Evolutionary conservation across 2,329 filamentous ascomycete species (phyloP).

Genomic region (Boeremia exigua): DNA sequence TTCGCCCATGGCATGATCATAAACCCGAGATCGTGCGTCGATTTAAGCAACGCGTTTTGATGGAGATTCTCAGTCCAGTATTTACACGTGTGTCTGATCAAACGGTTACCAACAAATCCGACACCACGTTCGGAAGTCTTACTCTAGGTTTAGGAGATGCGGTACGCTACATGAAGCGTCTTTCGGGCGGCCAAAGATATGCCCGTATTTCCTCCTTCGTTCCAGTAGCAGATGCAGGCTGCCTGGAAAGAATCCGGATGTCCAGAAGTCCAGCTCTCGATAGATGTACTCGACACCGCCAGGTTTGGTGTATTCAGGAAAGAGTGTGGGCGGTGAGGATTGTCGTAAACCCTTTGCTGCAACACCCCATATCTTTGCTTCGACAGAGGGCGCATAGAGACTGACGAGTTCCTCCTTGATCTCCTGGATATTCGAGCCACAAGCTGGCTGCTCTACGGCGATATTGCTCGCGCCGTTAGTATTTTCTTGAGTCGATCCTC

Average conservation of each 20-base stretch:
- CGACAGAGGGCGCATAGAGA: neutral
- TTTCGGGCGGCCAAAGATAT: no score
- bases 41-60: neutral
- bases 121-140: no score
- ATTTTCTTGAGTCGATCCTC: no score
- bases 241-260: neutral
- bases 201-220: neutral
- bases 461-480: no score
- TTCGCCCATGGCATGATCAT: neutral
- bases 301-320: neutral
- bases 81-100: no score
- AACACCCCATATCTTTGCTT: neutral
- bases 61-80: neutral
- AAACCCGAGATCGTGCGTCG: neutral
- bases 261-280: neutral
- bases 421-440: no score
- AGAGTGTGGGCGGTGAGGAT: neutral
- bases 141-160: no score
- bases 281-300: neutral
- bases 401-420: no score
- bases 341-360: neutral
- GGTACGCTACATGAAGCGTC: no score
- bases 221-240: neutral
- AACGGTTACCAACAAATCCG: no score
- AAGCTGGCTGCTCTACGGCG: no score